Percentiles rank a stretch among this genome's conserved stretches.
phyloP scores from a whole-genome alignment of 768 basidiomycete species.

The Amyloporia xantha region DNA sequence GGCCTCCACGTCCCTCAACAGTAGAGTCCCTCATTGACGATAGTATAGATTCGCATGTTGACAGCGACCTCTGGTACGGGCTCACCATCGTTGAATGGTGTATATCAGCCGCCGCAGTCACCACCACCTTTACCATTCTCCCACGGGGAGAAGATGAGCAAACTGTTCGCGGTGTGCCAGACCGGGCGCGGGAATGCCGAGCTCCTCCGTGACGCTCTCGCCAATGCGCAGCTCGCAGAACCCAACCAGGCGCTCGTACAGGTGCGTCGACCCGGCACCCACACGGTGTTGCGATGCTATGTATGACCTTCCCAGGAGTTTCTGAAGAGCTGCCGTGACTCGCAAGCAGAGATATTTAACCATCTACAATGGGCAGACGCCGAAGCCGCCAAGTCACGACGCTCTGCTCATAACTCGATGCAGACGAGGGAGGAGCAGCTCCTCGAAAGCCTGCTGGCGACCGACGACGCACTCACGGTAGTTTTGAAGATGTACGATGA shows the following conservation, averaged over 20 bases:
- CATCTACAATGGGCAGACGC: slow-evolving; percentile 91
- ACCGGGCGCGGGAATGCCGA: slow-evolving; percentile 75
- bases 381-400: slow-evolving; percentile 64
- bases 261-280: slow-evolving; percentile 41
- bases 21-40: not conserved
- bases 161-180: slow-evolving; percentile 24
- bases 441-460: slow-evolving; percentile 63
- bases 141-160: not conserved
- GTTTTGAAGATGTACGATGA: slow-evolving; percentile 74
- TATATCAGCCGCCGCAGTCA: not conserved
- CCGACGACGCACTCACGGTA: slow-evolving; percentile 63
- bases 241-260: slow-evolving; percentile 32
- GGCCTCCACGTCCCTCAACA: not conserved
- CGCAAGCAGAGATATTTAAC: slow-evolving; percentile 75
- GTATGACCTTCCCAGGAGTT: slow-evolving; percentile 64
- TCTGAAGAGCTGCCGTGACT: slow-evolving; percentile 62
- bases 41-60: not conserved
- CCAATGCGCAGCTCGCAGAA: slow-evolving; percentile 63
- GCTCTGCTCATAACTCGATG: not conserved
- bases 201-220: slow-evolving; percentile 66
- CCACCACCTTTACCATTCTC: not conserved
- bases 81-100: not conserved
- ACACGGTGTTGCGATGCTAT: too few species aligned
- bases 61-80: not conserved
- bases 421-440: slow-evolving; percentile 66